phyloP scores from a whole-genome alignment of 345 rosid genomes.

The Erodium maritimum region DNA sequence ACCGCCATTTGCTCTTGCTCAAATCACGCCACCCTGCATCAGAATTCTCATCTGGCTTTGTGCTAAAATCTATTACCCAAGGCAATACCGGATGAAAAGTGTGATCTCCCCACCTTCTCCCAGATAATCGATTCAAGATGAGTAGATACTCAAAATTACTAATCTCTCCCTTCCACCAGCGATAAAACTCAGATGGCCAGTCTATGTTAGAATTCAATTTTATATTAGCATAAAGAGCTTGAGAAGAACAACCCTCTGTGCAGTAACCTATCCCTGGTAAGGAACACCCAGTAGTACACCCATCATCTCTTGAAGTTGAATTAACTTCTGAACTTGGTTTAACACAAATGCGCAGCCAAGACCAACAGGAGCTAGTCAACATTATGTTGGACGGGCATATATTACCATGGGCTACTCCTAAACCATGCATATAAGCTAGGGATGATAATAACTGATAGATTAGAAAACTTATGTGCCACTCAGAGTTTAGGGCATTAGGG shows the following conservation, averaged over 20 bases:
- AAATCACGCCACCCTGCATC: conserved; percentile 84
- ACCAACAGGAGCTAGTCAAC: conserved; percentile 61
- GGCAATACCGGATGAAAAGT: conserved; percentile 91
- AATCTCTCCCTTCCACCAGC: conserved; percentile 84
- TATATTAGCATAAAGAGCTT: conserved; percentile 49
- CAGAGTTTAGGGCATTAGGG: conserved; percentile 52
- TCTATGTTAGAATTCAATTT: conserved; percentile 43
- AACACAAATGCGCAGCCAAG: conserved; percentile 46
- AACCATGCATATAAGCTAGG: conserved; percentile 52
- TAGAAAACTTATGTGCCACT: conserved; percentile 62
- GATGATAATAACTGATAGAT: conserved; percentile 71
- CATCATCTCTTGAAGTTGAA: conserved; percentile 13
- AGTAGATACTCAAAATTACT: conserved; percentile 87
- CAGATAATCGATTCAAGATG: conserved; percentile 65
- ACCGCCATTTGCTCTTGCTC: conserved; percentile 90
- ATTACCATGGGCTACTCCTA: conserved; percentile 56
- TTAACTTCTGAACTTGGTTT: conserved; percentile 21
- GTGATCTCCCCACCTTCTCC: conserved; percentile 95
- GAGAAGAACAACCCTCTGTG: conserved; percentile 38
- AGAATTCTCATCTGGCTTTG: conserved; percentile 56
- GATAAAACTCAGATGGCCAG: conserved; percentile 53
- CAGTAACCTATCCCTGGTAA: conserved; percentile 27
- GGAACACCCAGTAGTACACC: conserved; percentile 9
- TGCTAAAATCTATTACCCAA: conserved; percentile 89
- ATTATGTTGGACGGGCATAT: conserved; percentile 58